phyloP scores from a whole-genome alignment of 345 rosid species.

The Raphanus raphanistrum region DNA sequence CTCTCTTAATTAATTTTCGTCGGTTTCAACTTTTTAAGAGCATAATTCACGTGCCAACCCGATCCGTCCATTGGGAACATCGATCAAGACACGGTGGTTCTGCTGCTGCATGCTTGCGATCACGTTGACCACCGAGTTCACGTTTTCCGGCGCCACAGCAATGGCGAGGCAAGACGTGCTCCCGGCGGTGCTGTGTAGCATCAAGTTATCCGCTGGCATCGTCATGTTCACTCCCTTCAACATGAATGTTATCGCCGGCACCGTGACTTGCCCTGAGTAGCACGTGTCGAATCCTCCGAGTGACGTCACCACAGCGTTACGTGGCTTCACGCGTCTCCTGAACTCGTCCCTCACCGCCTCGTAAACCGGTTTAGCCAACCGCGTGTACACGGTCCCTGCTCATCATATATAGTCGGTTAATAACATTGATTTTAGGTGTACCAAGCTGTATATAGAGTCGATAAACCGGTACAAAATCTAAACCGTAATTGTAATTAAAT shows the following conservation, averaged over 20 bases:
- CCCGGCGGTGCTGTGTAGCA: slow-evolving; percentile 83
- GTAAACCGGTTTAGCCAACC: slow-evolving; percentile 72
- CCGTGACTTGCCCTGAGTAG: slow-evolving; percentile 52
- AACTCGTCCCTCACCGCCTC: slow-evolving; percentile 74
- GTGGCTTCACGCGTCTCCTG: slow-evolving; percentile 53
- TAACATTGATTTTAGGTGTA: too few relatives aligned
- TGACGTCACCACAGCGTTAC: slow-evolving; percentile 48
- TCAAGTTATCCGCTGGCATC: slow-evolving; percentile 66
- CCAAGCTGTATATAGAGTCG: too few relatives aligned
- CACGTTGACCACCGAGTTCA: slow-evolving; percentile 84
- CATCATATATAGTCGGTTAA: background rate
- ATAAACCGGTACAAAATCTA: background rate
- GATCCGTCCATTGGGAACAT: slow-evolving; percentile 72
- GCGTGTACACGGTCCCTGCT: slow-evolving; percentile 72
- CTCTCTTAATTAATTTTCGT: slow-evolving; percentile 26
- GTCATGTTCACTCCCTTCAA: slow-evolving; percentile 89
- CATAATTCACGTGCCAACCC: slow-evolving; percentile 85
- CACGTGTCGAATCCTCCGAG: slow-evolving; percentile 96
- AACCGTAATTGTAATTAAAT: background rate
- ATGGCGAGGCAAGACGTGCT: slow-evolving; percentile 76
- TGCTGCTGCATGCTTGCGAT: slow-evolving; percentile 97
- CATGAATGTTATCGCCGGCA: slow-evolving; percentile 79
- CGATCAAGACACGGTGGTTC: slow-evolving; percentile 74
- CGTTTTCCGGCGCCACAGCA: slow-evolving; percentile 74
- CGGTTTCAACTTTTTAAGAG: slow-evolving; percentile 37